Percentiles rank a stretch among this genome's conserved stretches.
Conservation (phyloP, 108 stramenopile species). For the Skeletonema marinoi region DNA sequence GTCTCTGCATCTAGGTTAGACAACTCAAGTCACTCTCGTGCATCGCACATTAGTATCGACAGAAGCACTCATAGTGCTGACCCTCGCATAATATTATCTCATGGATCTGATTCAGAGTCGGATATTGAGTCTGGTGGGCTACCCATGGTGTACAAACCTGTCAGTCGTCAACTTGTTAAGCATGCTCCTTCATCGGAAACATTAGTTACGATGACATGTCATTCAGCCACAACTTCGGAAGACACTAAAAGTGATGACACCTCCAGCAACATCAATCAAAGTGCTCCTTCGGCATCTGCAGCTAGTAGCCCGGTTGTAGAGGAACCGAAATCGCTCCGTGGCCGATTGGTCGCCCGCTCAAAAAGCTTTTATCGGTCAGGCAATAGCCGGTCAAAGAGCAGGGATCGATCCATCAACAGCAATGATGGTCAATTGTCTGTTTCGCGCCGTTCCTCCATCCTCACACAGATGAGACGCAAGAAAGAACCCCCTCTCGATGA, state of each 20-base stretch:
- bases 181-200: not conserved
- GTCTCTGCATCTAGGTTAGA: not conserved
- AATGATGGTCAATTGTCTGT: not conserved
- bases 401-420: not conserved
- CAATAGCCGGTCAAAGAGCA: not conserved
- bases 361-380: not conserved
- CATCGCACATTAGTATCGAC: not conserved
- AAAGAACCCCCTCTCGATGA: not conserved
- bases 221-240: not conserved
- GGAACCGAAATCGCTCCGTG: not conserved
- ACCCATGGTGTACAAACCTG: not conserved
- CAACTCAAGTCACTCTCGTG: not conserved
- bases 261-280: not conserved
- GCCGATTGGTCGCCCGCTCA: not conserved
- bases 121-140: not conserved
- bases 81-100: not conserved
- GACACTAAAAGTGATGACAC: not conserved
- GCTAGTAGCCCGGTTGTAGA: not conserved
- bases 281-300: not conserved
- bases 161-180: not conserved
- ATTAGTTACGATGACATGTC: not conserved
- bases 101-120: not conserved
- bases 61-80: not conserved
- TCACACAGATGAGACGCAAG: not conserved
- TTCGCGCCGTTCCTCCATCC: not conserved